A percentile compares a stretch with the other conserved stretches of the same genome.
Conservation (phyloP, 2,329 filamentous ascomycete species). For the Aspergillus novofumigatus region DNA sequence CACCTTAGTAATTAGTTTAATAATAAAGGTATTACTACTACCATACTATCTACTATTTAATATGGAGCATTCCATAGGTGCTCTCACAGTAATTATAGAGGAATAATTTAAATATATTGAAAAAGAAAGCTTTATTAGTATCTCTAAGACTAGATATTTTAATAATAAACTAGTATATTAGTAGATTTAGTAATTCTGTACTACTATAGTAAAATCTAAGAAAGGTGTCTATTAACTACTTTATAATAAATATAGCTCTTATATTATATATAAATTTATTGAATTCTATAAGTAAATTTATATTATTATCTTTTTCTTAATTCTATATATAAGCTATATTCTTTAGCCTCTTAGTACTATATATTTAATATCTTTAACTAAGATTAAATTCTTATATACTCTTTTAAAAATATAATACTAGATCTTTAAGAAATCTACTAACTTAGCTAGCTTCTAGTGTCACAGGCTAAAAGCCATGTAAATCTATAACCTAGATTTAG, state of each 20-base stretch:
- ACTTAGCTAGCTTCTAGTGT: neutral
- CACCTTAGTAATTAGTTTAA: too few species aligned
- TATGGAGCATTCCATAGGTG: too few species aligned
- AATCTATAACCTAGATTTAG: too few species aligned
- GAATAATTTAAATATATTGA: neutral
- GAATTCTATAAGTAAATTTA: neutral
- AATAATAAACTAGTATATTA: neutral
- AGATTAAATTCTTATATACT: neutral
- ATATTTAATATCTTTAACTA: neutral
- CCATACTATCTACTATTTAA: too few species aligned
- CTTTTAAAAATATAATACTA: neutral
- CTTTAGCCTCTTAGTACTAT: neutral
- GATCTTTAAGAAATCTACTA: neutral
- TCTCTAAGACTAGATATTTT: neutral
- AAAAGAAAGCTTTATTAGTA: neutral
- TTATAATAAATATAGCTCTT: neutral
- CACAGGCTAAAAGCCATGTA: too few species aligned
- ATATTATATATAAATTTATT: neutral
- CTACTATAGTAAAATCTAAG: neutral
- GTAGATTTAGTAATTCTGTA: neutral
- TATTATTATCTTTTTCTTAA: neutral
- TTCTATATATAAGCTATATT: neutral
- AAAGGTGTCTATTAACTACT: neutral
- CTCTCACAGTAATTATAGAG: neutral
- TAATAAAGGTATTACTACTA: too few species aligned